phyloP scores from a whole-genome alignment of 2,329 filamentous ascomycete genomes.

The Pseudogymnoascus sp. region DNA sequence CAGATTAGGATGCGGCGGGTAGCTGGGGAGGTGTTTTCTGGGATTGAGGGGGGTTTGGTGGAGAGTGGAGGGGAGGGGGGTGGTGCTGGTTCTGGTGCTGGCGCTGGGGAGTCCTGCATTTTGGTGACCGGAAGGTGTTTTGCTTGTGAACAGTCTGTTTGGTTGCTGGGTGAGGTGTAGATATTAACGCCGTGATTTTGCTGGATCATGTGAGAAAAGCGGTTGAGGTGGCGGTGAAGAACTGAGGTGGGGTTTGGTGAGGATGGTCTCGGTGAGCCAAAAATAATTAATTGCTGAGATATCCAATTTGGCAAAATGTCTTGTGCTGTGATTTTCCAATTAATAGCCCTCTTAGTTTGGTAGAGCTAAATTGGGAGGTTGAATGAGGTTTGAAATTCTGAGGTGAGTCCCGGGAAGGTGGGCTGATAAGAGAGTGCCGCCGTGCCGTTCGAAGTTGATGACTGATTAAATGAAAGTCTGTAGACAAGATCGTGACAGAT shows the following conservation, averaged over 20 bases:
- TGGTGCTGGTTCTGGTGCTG: background rate
- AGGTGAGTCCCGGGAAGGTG: background rate
- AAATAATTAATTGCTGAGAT: background rate
- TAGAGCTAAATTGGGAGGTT: background rate
- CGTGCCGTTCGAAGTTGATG: background rate
- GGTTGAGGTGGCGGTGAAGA: background rate
- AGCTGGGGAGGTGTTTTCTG: conserved; percentile 15
- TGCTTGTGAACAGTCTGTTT: background rate
- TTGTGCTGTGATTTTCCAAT: background rate
- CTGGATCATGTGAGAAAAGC: background rate
- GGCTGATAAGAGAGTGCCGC: background rate
- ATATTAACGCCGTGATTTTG: background rate
- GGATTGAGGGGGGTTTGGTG: background rate
- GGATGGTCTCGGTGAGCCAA: background rate
- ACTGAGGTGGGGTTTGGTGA: background rate
- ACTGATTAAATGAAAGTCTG: background rate
- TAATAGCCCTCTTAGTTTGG: background rate
- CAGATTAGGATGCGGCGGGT: conserved; percentile 39
- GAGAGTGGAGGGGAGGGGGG: background rate
- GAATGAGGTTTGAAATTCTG: background rate
- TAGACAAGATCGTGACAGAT: too few relatives aligned
- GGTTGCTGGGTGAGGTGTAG: background rate
- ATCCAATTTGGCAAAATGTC: background rate
- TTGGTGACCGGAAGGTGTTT: background rate
- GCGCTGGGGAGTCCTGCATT: background rate